Conservation (phyloP, 1,139 yeast species). For the Candida sanyaensis region DNA sequence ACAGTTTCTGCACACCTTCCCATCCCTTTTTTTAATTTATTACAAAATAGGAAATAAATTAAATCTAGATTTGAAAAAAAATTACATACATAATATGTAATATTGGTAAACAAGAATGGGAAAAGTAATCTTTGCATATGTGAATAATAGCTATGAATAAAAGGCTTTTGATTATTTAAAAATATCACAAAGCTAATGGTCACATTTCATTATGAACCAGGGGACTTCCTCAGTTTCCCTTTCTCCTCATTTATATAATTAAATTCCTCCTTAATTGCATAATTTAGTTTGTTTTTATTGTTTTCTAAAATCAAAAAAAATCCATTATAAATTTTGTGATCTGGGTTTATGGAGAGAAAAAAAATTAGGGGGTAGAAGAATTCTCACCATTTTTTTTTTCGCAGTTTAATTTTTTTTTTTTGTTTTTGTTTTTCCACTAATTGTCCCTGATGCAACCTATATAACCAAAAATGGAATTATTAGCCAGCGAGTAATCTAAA, state of each 20-base stretch:
- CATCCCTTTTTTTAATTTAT: neutral
- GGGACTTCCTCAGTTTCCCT: no score
- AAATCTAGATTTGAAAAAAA: neutral
- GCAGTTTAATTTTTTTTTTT: neutral
- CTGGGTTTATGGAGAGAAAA: no score
- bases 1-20: neutral
- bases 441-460: constrained; percentile 1
- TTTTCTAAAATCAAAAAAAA: neutral
- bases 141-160: no score
- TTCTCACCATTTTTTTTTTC: neutral
- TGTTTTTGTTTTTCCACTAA: neutral
- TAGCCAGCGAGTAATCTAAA: no score
- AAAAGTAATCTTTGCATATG: neutral
- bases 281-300: neutral
- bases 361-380: constrained; percentile 1
- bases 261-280: neutral
- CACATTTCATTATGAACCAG: neutral
- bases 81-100: neutral
- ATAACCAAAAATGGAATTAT: neutral
- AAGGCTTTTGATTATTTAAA: neutral
- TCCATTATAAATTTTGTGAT: no score
- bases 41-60: neutral
- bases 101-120: neutral
- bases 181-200: neutral
- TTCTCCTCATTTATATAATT: neutral